Evolutionary conservation across 2,329 filamentous ascomycete genomes (phyloP), one percentile per base, ranked within the genome.

Genomic region (Pseudohalonectria lignicola): DNA sequence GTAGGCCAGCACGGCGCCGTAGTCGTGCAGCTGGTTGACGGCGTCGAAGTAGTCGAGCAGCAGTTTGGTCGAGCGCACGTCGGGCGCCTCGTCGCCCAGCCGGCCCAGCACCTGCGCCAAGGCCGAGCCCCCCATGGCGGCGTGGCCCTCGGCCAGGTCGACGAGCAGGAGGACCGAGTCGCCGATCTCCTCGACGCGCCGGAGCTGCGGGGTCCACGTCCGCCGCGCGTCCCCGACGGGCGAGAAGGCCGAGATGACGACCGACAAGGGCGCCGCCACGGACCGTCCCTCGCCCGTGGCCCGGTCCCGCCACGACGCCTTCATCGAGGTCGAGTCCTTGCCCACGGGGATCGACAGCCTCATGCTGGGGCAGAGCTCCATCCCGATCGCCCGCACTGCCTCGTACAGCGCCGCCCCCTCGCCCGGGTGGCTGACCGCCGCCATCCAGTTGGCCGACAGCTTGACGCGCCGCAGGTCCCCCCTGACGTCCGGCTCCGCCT

Each of bases 311-410:
- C 92, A 96, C 40, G 86, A 86, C 52, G 93, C 90, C 69, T 95
- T 95, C 92, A 98, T 96, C 3, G 88, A 95, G 61, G 93, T 94
- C 0, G 90, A 96, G 59, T 98, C 92, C 63, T 98, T 96, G 39
- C 92, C 92, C 8, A 96, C 92, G 4, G 92, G 92, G 42, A 98
- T 96, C 41, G 83, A 86, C 43, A 98, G 78, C 25, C 85, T 86
- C n/a, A 96, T 71, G 49, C 83, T 71, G 2, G 87, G 87, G 60
- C 92, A 98, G 8, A 98, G 69, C 34, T 94, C 83, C 76, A 94
- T 82, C 35, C 88, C 88, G 41, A 95, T 87, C 9, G 90, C 87
- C 55, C 94, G 76, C 3, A 95, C 92, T 21, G 88, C 92, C 59
- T 95, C 86, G 53, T 94, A 96, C 23, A 96, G 71, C 13, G 82